Conservation (phyloP, 257 asterid species). For the Capsicum pubescens region DNA sequence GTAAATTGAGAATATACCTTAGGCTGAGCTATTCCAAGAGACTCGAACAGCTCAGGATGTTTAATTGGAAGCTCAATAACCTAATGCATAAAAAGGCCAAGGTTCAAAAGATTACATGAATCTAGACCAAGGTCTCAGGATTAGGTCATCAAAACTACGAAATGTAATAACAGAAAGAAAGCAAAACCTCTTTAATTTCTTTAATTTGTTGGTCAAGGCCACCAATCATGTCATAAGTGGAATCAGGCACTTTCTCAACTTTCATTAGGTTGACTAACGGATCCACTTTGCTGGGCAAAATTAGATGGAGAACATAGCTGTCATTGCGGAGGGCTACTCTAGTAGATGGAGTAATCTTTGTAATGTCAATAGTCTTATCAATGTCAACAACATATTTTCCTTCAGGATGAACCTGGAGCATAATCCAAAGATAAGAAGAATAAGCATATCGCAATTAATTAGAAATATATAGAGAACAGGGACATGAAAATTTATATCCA, state of each 20-base stretch:
- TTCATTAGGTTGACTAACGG: slow-evolving; percentile 94
- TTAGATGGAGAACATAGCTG: slow-evolving; percentile 90
- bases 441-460: neutral
- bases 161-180: no score
- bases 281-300: slow-evolving; percentile 92
- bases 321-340: slow-evolving; percentile 97
- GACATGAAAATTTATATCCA: no score
- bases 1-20: slow-evolving; percentile 52
- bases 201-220: slow-evolving; percentile 97
- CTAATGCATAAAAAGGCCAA: slow-evolving; percentile 34
- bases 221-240: slow-evolving; percentile 99
- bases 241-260: slow-evolving; percentile 96
- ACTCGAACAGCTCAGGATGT: slow-evolving; percentile 77
- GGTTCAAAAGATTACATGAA: neutral
- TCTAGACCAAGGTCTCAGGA: no score
- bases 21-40: slow-evolving; percentile 83
- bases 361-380: slow-evolving; percentile 87
- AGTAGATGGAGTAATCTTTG: slow-evolving; percentile 89
- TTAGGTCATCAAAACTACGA: no score
- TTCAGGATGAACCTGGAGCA: slow-evolving; percentile 80
- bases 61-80: slow-evolving; percentile 79
- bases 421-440: slow-evolving; percentile 31
- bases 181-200: slow-evolving; percentile 79
- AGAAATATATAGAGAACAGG: no score
- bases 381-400: slow-evolving; percentile 88